Conservation (phyloP, 805 yeast species). For the Candida boidinii region DNA sequence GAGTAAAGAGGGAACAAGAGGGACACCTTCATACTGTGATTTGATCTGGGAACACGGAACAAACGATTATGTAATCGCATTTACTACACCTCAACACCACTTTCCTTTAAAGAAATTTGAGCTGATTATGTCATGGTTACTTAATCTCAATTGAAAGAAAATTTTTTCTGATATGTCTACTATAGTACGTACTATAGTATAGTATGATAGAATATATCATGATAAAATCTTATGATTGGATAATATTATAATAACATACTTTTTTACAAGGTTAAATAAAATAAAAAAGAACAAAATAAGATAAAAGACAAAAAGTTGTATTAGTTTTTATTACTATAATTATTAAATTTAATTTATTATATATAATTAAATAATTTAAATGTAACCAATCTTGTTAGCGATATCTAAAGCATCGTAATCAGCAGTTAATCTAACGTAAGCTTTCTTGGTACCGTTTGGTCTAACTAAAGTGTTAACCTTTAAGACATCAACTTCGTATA, state of each 20-base stretch:
- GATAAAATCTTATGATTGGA: too few species aligned
- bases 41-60: too few species aligned
- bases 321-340: not conserved
- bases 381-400: constrained; percentile 99
- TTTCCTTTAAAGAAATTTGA: too few species aligned
- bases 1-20: too few species aligned
- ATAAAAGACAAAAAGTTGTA: not conserved
- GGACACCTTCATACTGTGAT: too few species aligned
- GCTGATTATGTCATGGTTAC: too few species aligned
- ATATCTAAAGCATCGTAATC: constrained; percentile 99
- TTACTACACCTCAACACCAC: too few species aligned
- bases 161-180: too few species aligned
- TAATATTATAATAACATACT: not conserved
- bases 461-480: constrained; percentile 95
- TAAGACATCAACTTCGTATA: constrained; percentile 91
- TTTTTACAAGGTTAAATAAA: not conserved
- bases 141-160: too few species aligned
- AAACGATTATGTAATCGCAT: too few species aligned
- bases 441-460: constrained; percentile 99
- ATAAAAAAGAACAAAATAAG: constrained; percentile 1
- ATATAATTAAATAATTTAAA: constrained; percentile 39
- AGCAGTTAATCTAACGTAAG: constrained; percentile 97
- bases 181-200: too few species aligned
- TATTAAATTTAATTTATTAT: not conserved
- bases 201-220: too few species aligned